Base-by-base conservation (phyloP, 345 rosid species). In the Aegle marmelos region DNA sequence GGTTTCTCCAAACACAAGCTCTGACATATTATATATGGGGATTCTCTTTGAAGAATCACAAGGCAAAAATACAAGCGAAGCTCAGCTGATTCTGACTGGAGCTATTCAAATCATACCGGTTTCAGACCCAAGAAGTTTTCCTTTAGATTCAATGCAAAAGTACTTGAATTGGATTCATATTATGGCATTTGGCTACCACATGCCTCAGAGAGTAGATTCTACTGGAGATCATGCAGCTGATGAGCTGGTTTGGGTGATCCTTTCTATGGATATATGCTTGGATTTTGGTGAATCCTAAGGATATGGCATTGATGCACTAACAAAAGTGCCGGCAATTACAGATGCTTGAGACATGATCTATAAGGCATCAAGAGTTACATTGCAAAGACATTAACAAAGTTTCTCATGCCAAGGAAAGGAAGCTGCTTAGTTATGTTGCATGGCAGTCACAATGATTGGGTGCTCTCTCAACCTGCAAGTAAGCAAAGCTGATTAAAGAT, bases 241-340 rank as follows among this genome's bases (percentile, higher is more conserved):
- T 5, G 81, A 76, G 70, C 2, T 86, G 77, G 87, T 86, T 4
- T 22, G 82, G 22, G 77, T 84, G n/a, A n/a, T n/a, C 83, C 90
- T 30, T 84, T 50, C 77, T 76, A 82, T 28, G 87, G 89, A 9
- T 74, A 34, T 33, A 37, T 37, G 83, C 87, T 0, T 88, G 90
- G 90, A 57, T 5, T 3, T 83, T 85, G 0, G 74, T 6, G 33
- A 68, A 84, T 58, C 41, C 72, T 0, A 34, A 72, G 2, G 37
- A 65, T 3, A 45, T 58, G 48, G 62, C 1, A 31, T 82, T 36
- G 84, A 82, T 11, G 62, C 87, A 7, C 61, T 81, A 1, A 76
- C 87, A 2, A 6, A 8, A 5, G 86, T 83, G 2, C 73, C 82
- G 0, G 82, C 63, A 0, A 8, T 79, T 21, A 73, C 59, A 0